Conservation (phyloP, 192 early-diverging fungal genomes). For the Umbelopsis sp. region DNA sequence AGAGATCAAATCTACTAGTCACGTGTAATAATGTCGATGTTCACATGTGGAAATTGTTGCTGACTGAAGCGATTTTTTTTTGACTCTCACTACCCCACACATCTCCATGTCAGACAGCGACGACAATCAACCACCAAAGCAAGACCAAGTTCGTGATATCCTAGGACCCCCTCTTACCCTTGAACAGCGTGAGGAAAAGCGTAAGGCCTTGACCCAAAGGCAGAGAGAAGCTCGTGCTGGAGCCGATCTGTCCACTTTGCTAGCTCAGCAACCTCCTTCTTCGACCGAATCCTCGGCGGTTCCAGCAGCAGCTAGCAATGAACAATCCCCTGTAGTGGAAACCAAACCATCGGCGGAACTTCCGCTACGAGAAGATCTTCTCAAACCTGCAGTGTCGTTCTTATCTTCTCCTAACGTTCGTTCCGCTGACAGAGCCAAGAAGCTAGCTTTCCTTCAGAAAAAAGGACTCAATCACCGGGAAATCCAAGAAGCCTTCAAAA, state of each 20-base stretch:
- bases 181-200: constrained; percentile 23
- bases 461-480: constrained; percentile 73
- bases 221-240: constrained; percentile 20
- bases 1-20: not conserved
- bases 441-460: constrained; percentile 75
- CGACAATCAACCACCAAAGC: constrained; percentile 14
- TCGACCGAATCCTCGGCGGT: not conserved
- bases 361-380: constrained; percentile 53
- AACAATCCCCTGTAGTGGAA: not conserved
- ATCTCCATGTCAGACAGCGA: constrained; percentile 13
- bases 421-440: constrained; percentile 68
- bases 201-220: constrained; percentile 5
- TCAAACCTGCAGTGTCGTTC: constrained; percentile 69
- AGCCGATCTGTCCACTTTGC: not conserved
- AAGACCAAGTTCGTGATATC: constrained; percentile 17
- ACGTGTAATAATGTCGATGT: not conserved
- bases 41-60: not conserved
- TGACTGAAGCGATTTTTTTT: not conserved
- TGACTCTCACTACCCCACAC: constrained; percentile 5
- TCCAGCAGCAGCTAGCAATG: not conserved
- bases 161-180: constrained; percentile 17
- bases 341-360: not conserved
- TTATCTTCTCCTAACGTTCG: constrained; percentile 76
- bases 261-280: constrained; percentile 3
- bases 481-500: constrained; percentile 64